Base-by-base conservation (phyloP, 169 alveolate genomes). In the Plasmodium vivax region DNA sequence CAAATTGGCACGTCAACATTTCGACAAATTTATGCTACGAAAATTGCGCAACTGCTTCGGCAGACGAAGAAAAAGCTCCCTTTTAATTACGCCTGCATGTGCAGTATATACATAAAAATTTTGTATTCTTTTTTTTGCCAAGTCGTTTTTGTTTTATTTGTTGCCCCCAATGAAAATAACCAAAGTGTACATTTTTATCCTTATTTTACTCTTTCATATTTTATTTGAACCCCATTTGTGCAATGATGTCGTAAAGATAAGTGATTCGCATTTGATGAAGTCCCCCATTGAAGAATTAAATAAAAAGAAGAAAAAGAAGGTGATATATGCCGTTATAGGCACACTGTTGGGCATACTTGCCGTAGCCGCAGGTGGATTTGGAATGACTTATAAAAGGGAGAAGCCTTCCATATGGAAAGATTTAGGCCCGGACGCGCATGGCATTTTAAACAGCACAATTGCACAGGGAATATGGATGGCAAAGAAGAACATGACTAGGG, bases 361-460 rank as follows among this genome's bases (percentile, higher is more conserved):
- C 47, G 12, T 80, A 38, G 71, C 27, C 51, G 27, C 56, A 80
- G 71, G 45, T 80, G 85, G 72, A 32, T 23, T 80, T 10, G 74
- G 85, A 80, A 38, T 38, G 19, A 16, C 12, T 80, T 23, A 43
- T 80, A 80, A 6, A 80, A 80, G 85, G 36, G 45, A 80, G 45
- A 80, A 43, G 34, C 36, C 36, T n/a, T 80, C 85, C 56, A 12
- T 80, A n/a, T 80, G 85, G 85, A 43, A 80, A 1, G 85, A 80
- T 80, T 80, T 80, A 30, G 85, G 85, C 34, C 19, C 0, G 14
- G 85, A 80, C 6, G 71, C 85, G 27, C 41, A 80, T 80, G 58
- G 72, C 32, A 80, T 80, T 38, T 80, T 80, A 51, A 80, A 80
- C 41, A 45, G 34, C n/a, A 19, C 85, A 80, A 80, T 80, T 45